phyloP scores from a whole-genome alignment of 148 eudicot species.

The Talinum fruticosum region DNA sequence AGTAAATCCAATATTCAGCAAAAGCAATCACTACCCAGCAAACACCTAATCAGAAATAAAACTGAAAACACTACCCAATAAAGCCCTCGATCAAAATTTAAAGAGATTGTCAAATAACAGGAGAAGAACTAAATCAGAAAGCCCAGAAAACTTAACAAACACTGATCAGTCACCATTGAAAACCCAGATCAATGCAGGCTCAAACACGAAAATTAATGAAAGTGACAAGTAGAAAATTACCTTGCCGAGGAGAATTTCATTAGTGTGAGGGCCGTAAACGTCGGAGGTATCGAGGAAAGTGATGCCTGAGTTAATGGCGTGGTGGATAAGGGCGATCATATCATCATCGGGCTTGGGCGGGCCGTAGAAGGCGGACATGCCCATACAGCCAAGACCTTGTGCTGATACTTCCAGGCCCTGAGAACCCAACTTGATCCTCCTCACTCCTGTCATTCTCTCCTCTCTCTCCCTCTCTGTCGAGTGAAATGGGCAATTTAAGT shows the following conservation, averaged over 20 bases:
- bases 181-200: not conserved
- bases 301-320: constrained; percentile 42
- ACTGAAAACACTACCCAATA: no score
- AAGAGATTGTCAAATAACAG: not conserved
- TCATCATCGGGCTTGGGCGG: constrained; percentile 48
- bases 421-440: constrained; percentile 42
- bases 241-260: constrained; percentile 44
- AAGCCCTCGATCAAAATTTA: not conserved
- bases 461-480: not conserved
- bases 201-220: not conserved
- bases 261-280: constrained; percentile 45
- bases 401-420: constrained; percentile 43
- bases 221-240: not conserved
- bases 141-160: not conserved
- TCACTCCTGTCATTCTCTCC: constrained; percentile 17
- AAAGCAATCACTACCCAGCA: not conserved
- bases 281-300: constrained; percentile 56
- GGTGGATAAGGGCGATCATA: constrained; percentile 45
- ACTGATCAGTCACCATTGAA: not conserved
- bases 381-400: constrained; percentile 52
- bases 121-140: not conserved
- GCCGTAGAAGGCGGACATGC: constrained; percentile 43
- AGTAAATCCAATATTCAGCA: no score
- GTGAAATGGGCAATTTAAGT: not conserved
- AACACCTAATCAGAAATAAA: not conserved